Evolutionary conservation across 2,329 filamentous ascomycete genomes (phyloP).

Genomic region (Penicillium sp.): DNA sequence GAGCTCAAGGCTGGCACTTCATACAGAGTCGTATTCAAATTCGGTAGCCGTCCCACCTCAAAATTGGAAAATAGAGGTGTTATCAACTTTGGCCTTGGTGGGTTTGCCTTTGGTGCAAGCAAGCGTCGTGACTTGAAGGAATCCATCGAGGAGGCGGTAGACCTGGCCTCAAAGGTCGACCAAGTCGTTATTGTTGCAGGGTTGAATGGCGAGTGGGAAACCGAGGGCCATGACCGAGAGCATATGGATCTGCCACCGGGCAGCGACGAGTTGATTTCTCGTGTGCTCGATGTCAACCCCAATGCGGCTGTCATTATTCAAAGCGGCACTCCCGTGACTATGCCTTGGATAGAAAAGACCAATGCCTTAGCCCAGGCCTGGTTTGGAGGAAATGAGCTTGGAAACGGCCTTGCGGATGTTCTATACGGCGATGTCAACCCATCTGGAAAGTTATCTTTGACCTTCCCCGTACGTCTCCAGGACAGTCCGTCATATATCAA

Average conservation of each 20-base stretch:
- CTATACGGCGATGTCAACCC: slow-evolving; percentile 72
- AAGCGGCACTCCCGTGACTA: slow-evolving; percentile 65
- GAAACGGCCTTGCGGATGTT: slow-evolving; percentile 74
- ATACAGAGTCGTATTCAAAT: slow-evolving; percentile 59
- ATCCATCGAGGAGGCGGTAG: slow-evolving; percentile 63
- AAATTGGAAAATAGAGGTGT: slow-evolving; percentile 49
- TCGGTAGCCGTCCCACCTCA: slow-evolving; percentile 56
- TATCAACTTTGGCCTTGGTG: slow-evolving; percentile 55
- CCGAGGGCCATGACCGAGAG: slow-evolving; percentile 62
- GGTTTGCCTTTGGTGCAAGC: slow-evolving; percentile 60
- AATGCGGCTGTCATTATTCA: slow-evolving; percentile 72
- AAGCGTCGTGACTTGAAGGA: slow-evolving; percentile 55
- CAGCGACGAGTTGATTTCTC: slow-evolving; percentile 58
- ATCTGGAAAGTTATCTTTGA: slow-evolving; percentile 69
- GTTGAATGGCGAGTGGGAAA: slow-evolving; percentile 77
- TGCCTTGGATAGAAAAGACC: slow-evolving; percentile 45
- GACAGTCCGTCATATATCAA: slow-evolving; percentile 76
- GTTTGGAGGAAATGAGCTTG: slow-evolving; percentile 85
- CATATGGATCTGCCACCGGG: slow-evolving; percentile 55
- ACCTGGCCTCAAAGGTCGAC: slow-evolving; percentile 65
- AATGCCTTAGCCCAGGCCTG: slow-evolving; percentile 68
- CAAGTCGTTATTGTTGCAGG: slow-evolving; percentile 76
- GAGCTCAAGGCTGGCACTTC: slow-evolving; percentile 56
- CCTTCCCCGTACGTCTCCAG: slow-evolving; percentile 63
- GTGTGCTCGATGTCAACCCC: slow-evolving; percentile 63